Conservation (phyloP, 768 basidiomycete species). For the Termitomyces sp. region DNA sequence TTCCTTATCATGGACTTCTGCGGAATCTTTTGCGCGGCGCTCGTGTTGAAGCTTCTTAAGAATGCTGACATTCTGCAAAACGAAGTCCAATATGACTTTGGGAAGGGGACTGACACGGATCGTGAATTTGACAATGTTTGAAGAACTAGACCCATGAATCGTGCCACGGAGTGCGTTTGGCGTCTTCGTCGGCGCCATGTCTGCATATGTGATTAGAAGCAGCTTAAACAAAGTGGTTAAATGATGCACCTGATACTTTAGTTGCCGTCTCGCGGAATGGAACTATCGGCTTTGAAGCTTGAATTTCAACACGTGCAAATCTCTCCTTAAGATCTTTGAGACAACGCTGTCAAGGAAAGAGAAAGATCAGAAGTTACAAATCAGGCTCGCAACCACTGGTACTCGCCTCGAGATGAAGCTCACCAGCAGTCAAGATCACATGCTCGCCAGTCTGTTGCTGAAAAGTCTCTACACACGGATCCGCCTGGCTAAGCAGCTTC, state of each 20-base stretch:
- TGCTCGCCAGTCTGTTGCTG: slow-evolving; percentile 97
- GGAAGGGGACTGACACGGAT: slow-evolving; percentile 85
- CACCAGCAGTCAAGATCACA: slow-evolving; percentile 94
- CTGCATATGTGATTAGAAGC: slow-evolving; percentile 34
- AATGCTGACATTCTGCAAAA: slow-evolving; percentile 66
- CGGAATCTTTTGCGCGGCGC: slow-evolving; percentile 29
- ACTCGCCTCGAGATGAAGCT: slow-evolving; percentile 88
- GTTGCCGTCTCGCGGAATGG: slow-evolving; percentile 96
- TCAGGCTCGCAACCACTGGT: neutral
- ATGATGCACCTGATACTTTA: slow-evolving; percentile 59
- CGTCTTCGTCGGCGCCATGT: slow-evolving; percentile 86
- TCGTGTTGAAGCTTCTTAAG: slow-evolving; percentile 60
- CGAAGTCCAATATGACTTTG: slow-evolving; percentile 63
- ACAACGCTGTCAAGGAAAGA: slow-evolving; percentile 62
- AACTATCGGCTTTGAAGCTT: slow-evolving; percentile 92
- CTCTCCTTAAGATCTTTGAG: slow-evolving; percentile 94
- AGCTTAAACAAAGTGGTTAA: neutral
- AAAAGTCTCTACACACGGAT: slow-evolving; percentile 96
- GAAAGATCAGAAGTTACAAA: neutral
- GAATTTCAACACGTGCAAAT: slow-evolving; percentile 91
- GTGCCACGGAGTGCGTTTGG: slow-evolving; percentile 72
- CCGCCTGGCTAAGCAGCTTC: slow-evolving; percentile 87
- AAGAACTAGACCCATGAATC: slow-evolving; percentile 62
- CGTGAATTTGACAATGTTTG: slow-evolving; percentile 74
- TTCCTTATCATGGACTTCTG: slow-evolving; percentile 30